phyloP scores from a whole-genome alignment of 2,329 filamentous ascomycete genomes.

The Verticillium nonalfalfae region DNA sequence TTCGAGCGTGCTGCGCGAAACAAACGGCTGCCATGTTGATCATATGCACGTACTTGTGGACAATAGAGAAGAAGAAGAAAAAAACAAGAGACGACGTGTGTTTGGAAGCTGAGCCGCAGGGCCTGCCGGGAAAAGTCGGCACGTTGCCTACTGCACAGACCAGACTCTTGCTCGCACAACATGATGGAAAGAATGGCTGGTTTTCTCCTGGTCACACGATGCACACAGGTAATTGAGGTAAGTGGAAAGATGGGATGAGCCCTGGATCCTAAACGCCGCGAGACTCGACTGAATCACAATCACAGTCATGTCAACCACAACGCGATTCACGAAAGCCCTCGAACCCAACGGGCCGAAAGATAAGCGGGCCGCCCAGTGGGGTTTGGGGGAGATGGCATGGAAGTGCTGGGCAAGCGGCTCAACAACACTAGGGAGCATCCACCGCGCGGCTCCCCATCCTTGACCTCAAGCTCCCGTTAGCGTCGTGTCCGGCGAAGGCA shows the following conservation, averaged over 20 bases:
- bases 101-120: too few relatives aligned
- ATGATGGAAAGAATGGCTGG: too few relatives aligned
- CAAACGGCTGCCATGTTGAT: neutral
- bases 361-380: neutral
- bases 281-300: neutral
- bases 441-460: neutral
- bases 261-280: neutral
- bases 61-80: neutral
- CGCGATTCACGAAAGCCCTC: neutral
- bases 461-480: neutral
- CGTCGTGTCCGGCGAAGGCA: neutral
- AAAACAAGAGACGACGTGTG: too few relatives aligned
- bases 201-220: neutral
- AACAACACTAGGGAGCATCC: neutral
- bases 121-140: neutral
- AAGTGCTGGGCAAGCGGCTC: neutral
- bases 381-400: neutral
- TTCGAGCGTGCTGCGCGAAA: neutral
- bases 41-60: too few relatives aligned
- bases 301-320: neutral
- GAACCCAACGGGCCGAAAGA: neutral
- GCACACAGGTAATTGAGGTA: neutral
- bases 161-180: too few relatives aligned
- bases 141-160: neutral
- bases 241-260: neutral